Conservation (phyloP, 1,284 basidiomycete species). For the Leccinum griseonigrum region DNA sequence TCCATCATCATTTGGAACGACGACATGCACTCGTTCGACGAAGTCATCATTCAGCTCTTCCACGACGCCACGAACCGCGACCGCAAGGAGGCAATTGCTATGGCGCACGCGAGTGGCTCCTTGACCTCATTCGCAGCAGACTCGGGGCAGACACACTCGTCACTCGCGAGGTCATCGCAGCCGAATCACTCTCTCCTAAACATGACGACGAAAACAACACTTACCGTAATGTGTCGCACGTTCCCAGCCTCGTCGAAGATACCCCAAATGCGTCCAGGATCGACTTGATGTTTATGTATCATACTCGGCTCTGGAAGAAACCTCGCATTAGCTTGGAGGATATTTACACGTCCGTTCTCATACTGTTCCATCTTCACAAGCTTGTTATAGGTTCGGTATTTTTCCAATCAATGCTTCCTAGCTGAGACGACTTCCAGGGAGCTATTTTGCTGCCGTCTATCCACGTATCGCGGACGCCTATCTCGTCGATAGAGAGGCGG, state of each 20-base stretch:
- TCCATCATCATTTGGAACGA: slow-evolving; percentile 94
- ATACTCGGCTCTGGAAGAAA: slow-evolving; percentile 82
- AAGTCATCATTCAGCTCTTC: slow-evolving; percentile 77
- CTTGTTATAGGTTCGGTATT: slow-evolving; percentile 63
- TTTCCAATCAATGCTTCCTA: not conserved
- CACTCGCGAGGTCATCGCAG: slow-evolving; percentile 70
- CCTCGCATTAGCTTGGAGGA: slow-evolving; percentile 79
- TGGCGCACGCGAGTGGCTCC: slow-evolving; percentile 77
- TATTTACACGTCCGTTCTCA: slow-evolving; percentile 77
- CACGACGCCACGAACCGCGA: slow-evolving; percentile 63
- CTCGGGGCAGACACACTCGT: slow-evolving; percentile 65
- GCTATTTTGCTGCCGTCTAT: slow-evolving; percentile 83
- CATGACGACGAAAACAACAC: slow-evolving; percentile 41
- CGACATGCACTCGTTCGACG: slow-evolving; percentile 94
- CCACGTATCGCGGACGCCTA: slow-evolving; percentile 88
- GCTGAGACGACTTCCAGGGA: slow-evolving; percentile 47
- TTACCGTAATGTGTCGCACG: slow-evolving; percentile 31
- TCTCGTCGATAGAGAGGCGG: slow-evolving; percentile 88
- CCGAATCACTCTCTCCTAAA: slow-evolving; percentile 66
- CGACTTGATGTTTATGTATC: slow-evolving; percentile 76
- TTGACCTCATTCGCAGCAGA: slow-evolving; percentile 76
- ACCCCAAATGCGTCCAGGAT: slow-evolving; percentile 58
- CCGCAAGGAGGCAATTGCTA: slow-evolving; percentile 60
- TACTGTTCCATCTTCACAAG: slow-evolving; percentile 73
- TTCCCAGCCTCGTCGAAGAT: slow-evolving; percentile 47